A percentile compares a stretch with the other conserved stretches of the same genome.
These are phyloP conservation scores for Panicum miliaceum DNA, from an alignment of 176 grass and related monocot species.

Conservation along the genomic window DNA sequence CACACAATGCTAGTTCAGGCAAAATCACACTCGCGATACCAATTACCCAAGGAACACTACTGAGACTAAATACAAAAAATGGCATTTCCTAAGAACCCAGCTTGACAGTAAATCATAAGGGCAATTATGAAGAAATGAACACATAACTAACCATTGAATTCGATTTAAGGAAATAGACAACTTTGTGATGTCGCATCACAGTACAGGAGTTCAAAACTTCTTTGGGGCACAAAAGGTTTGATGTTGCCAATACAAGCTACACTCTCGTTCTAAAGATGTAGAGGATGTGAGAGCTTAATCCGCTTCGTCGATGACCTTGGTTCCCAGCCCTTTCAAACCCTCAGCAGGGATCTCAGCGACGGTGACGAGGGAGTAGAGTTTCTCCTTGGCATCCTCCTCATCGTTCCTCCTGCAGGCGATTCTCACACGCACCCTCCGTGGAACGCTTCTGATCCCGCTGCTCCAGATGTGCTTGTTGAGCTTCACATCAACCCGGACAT, in stretches of 20 bases:
- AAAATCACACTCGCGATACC: neutral
- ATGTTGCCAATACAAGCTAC: constrained; percentile 35
- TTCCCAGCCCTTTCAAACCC: constrained; percentile 86
- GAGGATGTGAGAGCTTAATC: constrained; percentile 46
- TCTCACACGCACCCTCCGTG: constrained; percentile 70
- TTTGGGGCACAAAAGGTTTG: constrained; percentile 24
- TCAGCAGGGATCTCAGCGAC: constrained; percentile 72
- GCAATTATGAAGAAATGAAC: neutral
- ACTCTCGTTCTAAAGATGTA: constrained; percentile 3
- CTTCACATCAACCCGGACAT: constrained; percentile 80
- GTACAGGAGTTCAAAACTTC: constrained; percentile 46
- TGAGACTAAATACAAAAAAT: neutral
- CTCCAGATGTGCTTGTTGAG: constrained; percentile 96
- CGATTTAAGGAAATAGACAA: constrained; percentile 29
- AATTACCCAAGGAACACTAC: neutral
- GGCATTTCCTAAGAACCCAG: neutral
- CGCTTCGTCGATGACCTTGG: constrained; percentile 67
- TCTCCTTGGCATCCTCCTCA: constrained; percentile 85
- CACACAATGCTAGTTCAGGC: neutral
- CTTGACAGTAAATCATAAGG: neutral
- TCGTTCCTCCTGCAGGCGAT: constrained; percentile 84
- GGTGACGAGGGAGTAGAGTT: constrained; percentile 79
- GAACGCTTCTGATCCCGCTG: constrained; percentile 86
- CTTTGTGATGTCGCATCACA: constrained; percentile 14
- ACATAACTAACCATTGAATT: constrained; percentile 3